Base-by-base conservation (phyloP, 108 stramenopile genomes). In the Pseudonitzschia multiseries region DNA sequence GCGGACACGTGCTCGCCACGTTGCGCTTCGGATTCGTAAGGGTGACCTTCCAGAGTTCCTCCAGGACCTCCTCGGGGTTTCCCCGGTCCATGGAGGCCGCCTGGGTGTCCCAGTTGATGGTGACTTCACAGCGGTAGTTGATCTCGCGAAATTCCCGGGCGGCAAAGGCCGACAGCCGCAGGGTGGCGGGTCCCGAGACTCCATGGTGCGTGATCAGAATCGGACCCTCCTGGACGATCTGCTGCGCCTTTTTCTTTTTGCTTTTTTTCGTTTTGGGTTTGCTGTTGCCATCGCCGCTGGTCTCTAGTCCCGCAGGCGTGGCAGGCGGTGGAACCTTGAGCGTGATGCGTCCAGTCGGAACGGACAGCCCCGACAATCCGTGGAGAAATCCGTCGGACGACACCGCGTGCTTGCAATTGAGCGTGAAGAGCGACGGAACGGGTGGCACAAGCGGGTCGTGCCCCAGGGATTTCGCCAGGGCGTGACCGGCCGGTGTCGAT, bases 201-300 rank as follows among this genome's bases (percentile, higher is more conserved):
- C 97, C 97, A 33, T 90, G 86, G 79, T 97, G 97, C 13, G 96
- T 97, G 54, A 97, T 92, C 17, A 97, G 78, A 28, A 97, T 65
- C 6, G 97, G 97, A 18, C 97, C 97, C 70, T 96, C 87, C 65
- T 94, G 87, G 33, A 79, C 57, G 24, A 87, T 42, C 12, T 68
- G 78, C 57, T 85, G 80, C 63, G 82, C 85, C 41, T 68, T 75
- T 15, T 69, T 52, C 60, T 83, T 83, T 65, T 76, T 77, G 65
- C 71, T 50, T 61, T 71, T 65, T 28, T 56, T 40, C 41, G 41
- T n/a, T 73, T 65, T 42, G 18, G 62, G 57, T 32, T 59, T 2
- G 15, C 6, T 18, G 33, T 54, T 71, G 32, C 42, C 60, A 63
- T 21, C 20, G 70, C 62, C 44, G 26, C 18, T 59, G 33, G 80